phyloP scores from a whole-genome alignment of 2,329 filamentous ascomycete genomes.

The Cylindrodendrum hubeiense region DNA sequence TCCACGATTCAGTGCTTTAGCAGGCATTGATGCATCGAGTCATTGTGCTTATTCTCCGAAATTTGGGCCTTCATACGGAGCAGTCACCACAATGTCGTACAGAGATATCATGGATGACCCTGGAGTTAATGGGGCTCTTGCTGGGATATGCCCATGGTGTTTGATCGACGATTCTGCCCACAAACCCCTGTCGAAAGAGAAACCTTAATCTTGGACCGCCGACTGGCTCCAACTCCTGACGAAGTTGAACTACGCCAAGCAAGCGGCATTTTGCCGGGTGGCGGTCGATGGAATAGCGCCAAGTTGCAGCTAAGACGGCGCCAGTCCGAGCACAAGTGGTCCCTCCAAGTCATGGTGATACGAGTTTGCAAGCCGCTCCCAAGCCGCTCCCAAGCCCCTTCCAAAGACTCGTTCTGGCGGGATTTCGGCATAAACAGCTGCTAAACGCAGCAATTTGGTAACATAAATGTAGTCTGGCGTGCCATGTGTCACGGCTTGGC shows the following conservation, averaged over 20 bases:
- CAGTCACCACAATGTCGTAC: background rate
- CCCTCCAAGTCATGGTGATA: conserved; percentile 8
- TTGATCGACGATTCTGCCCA: background rate
- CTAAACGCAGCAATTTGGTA: background rate
- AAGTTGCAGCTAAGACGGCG: conserved; percentile 7
- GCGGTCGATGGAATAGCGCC: conserved; percentile 10
- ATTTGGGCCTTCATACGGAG: background rate
- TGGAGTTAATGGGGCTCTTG: background rate
- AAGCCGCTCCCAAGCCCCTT: background rate
- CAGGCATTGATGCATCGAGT: background rate
- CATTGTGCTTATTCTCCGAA: conserved; percentile 13
- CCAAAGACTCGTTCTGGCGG: background rate
- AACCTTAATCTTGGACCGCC: background rate
- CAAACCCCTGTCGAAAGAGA: background rate
- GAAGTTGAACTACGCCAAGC: background rate
- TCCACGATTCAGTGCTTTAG: conserved; percentile 20
- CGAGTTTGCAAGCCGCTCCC: conserved; percentile 4
- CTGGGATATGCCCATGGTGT: background rate
- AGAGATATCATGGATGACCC: conserved; percentile 2
- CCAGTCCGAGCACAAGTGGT: conserved; percentile 26
- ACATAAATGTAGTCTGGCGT: too few relatives aligned
- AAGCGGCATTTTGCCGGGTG: conserved; percentile 12
- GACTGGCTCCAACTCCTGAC: background rate
- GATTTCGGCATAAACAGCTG: background rate
- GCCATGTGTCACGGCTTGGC: background rate